Percentiles rank a stretch among this genome's conserved stretches.
Conservation (phyloP, 2,329 filamentous ascomycete species). For the Alternaria arbusti region DNA sequence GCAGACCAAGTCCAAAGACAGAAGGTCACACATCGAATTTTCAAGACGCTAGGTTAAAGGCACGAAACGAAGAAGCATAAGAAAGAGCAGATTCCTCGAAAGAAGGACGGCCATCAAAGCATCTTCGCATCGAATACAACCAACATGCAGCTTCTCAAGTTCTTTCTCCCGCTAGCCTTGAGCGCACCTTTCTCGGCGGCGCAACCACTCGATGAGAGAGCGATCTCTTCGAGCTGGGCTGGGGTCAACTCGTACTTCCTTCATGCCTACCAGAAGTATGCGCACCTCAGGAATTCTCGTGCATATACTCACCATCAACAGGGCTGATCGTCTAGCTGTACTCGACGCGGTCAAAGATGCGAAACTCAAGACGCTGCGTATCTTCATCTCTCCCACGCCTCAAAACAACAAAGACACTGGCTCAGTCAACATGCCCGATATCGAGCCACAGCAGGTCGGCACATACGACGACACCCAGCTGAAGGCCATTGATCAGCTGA, state of each 20-base stretch:
- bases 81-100: not conserved
- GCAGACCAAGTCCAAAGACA: not conserved
- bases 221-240: not conserved
- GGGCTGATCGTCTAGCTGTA: not conserved
- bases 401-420: conserved; percentile 11
- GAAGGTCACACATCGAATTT: not conserved
- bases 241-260: not conserved
- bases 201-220: not conserved
- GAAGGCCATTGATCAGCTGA: conserved; percentile 7
- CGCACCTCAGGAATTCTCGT: not conserved
- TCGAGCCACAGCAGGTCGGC: conserved; percentile 1
- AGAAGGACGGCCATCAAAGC: not conserved
- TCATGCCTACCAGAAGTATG: not conserved
- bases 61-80: not conserved
- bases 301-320: not conserved
- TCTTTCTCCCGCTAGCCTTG: not conserved
- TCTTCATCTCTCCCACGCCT: conserved; percentile 9
- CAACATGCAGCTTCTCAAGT: not conserved
- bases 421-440: conserved; percentile 11
- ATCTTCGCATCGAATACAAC: not conserved
- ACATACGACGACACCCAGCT: conserved; percentile 10
- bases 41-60: not conserved
- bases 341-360: conserved; percentile 9
- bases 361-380: conserved; percentile 8
- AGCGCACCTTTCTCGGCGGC: not conserved